Evolutionary conservation across 2,329 filamentous ascomycete genomes (phyloP).

Genomic region (Colletotrichum magnum): DNA sequence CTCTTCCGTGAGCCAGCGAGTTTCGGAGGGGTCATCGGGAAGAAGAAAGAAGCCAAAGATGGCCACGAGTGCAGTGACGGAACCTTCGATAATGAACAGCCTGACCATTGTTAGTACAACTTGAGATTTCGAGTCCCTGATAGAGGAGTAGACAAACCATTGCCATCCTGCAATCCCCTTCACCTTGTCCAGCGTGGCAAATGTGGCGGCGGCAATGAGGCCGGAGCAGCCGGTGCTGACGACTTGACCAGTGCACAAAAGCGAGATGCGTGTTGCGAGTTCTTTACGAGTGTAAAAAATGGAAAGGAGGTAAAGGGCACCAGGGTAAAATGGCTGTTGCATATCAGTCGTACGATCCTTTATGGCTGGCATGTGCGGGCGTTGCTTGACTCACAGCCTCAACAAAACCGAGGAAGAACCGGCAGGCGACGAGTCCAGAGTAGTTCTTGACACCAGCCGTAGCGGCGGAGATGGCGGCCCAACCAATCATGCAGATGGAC

Average conservation of each 20-base stretch:
- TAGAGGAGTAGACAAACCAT: slow-evolving; percentile 6
- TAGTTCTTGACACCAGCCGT: slow-evolving; percentile 29
- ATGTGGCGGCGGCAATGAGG: slow-evolving; percentile 27
- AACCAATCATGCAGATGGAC: slow-evolving; percentile 56
- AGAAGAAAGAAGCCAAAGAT: slow-evolving; percentile 56
- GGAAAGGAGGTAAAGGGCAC: slow-evolving; percentile 28
- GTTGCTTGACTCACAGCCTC: slow-evolving; percentile 15
- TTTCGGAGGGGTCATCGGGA: slow-evolving; percentile 49
- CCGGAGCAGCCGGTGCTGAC: slow-evolving; percentile 36
- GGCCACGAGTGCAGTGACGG: slow-evolving; percentile 55
- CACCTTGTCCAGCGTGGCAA: slow-evolving; percentile 24
- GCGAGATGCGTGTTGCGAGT: slow-evolving; percentile 28
- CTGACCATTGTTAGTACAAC: background rate
- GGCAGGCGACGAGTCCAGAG: slow-evolving; percentile 20
- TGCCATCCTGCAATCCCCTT: slow-evolving; percentile 35
- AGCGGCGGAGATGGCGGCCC: slow-evolving; percentile 53
- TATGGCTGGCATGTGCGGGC: background rate
- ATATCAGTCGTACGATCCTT: background rate
- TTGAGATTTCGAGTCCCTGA: no score
- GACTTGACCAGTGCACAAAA: slow-evolving; percentile 30
- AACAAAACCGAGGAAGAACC: slow-evolving; percentile 35
- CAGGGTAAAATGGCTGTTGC: slow-evolving; percentile 29
- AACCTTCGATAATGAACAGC: slow-evolving; percentile 43
- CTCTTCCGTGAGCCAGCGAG: slow-evolving; percentile 30
- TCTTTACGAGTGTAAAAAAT: slow-evolving; percentile 38